phyloP scores from a whole-genome alignment of 2,329 filamentous ascomycete species.

The Dendrostoma leiphaemia region DNA sequence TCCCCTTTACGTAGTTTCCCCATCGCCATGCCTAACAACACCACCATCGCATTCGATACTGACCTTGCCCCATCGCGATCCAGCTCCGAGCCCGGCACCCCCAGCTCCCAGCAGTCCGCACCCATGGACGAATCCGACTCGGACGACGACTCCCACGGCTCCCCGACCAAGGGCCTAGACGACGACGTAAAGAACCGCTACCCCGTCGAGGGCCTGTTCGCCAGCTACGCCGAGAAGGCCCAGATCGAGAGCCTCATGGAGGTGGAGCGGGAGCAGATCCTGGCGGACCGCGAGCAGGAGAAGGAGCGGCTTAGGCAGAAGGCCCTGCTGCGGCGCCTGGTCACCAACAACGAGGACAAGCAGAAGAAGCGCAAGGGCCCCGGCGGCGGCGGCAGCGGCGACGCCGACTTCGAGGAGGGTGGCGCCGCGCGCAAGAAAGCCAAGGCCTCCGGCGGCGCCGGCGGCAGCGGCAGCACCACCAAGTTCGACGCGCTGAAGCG shows the following conservation, averaged over 20 bases:
- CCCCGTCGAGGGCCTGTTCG: constrained; percentile 84
- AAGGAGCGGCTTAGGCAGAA: constrained; percentile 82
- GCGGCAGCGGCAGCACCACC: no score
- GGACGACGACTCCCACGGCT: constrained; percentile 56
- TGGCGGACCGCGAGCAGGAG: constrained; percentile 76
- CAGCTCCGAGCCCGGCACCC: constrained; percentile 35
- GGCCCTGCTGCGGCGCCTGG: constrained; percentile 73
- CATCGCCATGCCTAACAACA: no score
- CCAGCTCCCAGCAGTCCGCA: constrained; percentile 74
- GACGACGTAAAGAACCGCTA: constrained; percentile 67
- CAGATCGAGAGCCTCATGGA: constrained; percentile 85
- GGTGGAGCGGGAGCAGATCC: constrained; percentile 84
- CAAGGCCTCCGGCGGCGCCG: no score
- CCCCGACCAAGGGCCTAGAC: constrained; percentile 39
- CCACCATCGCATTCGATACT: no score
- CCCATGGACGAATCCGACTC: constrained; percentile 90
- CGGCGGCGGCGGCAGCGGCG: no score
- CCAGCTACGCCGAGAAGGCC: constrained; percentile 69
- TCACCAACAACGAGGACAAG: constrained; percentile 61
- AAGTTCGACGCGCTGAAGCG: constrained; percentile 69
- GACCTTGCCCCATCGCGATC: constrained; percentile 8
- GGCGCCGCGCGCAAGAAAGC: constrained; percentile 72
- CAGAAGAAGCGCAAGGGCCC: constrained; percentile 78
- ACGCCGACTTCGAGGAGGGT: constrained; percentile 76
- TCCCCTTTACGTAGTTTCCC: no score